Evolutionary conservation across 1,284 basidiomycete genomes (phyloP).

Genomic region (Fomitopsis betulina): DNA sequence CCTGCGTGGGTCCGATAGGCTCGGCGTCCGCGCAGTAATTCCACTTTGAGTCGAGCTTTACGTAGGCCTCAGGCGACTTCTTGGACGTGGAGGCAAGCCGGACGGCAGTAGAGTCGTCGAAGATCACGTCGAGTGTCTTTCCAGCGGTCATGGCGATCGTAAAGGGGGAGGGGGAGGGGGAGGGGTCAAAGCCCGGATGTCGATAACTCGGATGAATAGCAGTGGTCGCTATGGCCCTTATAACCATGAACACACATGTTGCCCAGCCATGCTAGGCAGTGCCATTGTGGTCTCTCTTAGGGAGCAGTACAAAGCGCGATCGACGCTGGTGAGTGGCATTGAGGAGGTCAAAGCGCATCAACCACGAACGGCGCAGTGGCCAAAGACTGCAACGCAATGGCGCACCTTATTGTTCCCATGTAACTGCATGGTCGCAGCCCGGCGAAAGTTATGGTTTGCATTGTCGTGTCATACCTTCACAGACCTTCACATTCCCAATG

Average conservation of each 20-base stretch:
- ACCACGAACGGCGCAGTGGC: background rate
- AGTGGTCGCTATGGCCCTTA: background rate
- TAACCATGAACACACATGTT: background rate
- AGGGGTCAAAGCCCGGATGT: background rate
- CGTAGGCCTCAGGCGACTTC: slow-evolving; percentile 9
- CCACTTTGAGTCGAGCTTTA: slow-evolving; percentile 7
- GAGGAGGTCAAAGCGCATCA: background rate
- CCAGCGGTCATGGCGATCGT: background rate
- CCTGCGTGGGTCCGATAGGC: background rate
- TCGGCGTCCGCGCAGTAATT: background rate
- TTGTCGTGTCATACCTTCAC: background rate
- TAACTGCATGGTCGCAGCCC: background rate
- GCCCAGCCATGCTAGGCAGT: background rate
- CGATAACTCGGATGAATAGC: background rate
- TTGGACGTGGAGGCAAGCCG: slow-evolving; percentile 8
- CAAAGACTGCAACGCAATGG: background rate
- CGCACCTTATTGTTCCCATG: background rate
- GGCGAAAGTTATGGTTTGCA: background rate
- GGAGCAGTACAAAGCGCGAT: background rate
- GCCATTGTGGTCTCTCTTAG: background rate
- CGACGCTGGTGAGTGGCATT: background rate
- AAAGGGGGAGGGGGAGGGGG: background rate
- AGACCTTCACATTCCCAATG: background rate
- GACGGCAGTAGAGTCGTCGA: slow-evolving; percentile 12
- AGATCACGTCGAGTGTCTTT: slow-evolving; percentile 10